Percentiles rank a stretch among this genome's conserved stretches.
These are phyloP conservation scores for Calocybe gangraenosa DNA, from an alignment of 768 basidiomycete species.

Conservation along the genomic window DNA sequence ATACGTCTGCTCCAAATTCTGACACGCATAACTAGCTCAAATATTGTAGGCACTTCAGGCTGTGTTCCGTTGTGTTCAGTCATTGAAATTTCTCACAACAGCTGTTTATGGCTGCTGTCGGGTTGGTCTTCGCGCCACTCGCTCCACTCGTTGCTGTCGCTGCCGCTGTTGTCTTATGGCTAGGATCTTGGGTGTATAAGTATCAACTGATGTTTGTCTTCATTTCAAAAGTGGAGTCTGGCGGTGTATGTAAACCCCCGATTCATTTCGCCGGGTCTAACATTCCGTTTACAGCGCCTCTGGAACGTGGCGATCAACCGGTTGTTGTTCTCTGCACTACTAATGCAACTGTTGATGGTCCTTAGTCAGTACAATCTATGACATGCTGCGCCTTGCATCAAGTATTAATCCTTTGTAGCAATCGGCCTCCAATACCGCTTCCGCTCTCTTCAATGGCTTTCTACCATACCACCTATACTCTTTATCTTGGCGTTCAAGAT, in stretches of 20 bases:
- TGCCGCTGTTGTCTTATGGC: conserved; percentile 83
- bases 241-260: conserved; percentile 61
- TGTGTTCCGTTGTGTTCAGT: not conserved
- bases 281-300: conserved; percentile 51
- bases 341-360: conserved; percentile 87
- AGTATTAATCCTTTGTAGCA: conserved; percentile 36
- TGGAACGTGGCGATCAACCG: conserved; percentile 96
- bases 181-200: conserved; percentile 86
- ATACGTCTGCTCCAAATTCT: conserved; percentile 9
- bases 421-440: conserved; percentile 81
- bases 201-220: conserved; percentile 97
- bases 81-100: conserved; percentile 20
- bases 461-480: conserved; percentile 83
- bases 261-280: conserved; percentile 2
- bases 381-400: not conserved
- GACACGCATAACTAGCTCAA: conserved; percentile 35
- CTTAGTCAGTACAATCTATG: conserved; percentile 58
- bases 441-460: conserved; percentile 73
- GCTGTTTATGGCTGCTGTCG: conserved; percentile 93
- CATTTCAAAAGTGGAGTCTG: conserved; percentile 85
- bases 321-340: conserved; percentile 65
- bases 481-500: conserved; percentile 80
- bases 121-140: conserved; percentile 88
- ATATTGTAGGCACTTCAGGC: conserved; percentile 44
- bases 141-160: conserved; percentile 87